A percentile compares a stretch with the other conserved stretches of the same genome.
Conservation (phyloP, 352 stramenopile species). For the Blastocystis sp. region DNA sequence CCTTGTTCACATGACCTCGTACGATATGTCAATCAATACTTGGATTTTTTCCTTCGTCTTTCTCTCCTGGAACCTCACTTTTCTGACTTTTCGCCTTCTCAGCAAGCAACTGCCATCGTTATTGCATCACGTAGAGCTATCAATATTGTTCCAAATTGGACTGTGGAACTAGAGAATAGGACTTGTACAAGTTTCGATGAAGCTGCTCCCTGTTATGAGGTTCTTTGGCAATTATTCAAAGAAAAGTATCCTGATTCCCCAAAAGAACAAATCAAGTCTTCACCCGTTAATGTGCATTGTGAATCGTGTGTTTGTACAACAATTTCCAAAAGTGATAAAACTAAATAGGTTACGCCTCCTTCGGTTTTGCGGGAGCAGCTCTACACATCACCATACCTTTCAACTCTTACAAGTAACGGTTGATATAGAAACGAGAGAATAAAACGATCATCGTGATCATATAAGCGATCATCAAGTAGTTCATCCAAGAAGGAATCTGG, state of each 20-base stretch:
- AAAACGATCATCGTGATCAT: conserved; percentile 64
- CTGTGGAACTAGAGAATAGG: neutral
- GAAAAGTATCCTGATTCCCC: conserved; percentile 18
- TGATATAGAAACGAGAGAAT: conserved; percentile 55
- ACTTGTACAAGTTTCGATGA: neutral
- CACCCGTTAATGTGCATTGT: neutral
- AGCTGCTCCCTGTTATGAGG: neutral
- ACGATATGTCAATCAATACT: conserved; percentile 14
- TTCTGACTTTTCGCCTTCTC: neutral
- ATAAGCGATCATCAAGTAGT: conserved; percentile 50
- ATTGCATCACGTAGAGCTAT: conserved; percentile 6
- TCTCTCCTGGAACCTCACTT: neutral
- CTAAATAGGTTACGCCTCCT: neutral
- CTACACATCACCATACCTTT: neutral
- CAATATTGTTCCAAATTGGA: neutral
- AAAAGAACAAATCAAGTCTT: neutral
- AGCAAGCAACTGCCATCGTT: neutral
- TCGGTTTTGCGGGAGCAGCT: neutral
- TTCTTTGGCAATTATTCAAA: conserved; percentile 44
- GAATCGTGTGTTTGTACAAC: conserved; percentile 51
- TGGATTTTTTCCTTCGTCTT: conserved; percentile 43
- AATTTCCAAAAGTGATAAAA: neutral
- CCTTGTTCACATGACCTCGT: too few relatives aligned
- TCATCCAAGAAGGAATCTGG: conserved; percentile 32
- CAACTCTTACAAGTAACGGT: conserved; percentile 37